Evolutionary conservation across 73 alveolate species (phyloP).

Genomic region (Paramecium bursaria): DNA sequence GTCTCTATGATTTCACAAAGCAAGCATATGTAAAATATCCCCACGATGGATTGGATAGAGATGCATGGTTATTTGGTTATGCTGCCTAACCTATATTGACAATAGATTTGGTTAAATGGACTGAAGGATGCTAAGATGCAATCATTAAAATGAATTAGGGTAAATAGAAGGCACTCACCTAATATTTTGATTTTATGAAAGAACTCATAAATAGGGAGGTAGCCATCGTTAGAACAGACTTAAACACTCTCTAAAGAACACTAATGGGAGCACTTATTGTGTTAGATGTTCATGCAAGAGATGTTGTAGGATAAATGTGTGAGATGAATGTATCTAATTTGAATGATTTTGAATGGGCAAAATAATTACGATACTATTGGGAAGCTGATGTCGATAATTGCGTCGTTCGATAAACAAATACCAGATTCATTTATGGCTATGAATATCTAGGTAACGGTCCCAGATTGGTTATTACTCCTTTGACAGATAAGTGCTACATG

Average conservation of each 20-base stretch:
- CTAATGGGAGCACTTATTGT: conserved; percentile 98
- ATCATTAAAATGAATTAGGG: conserved; percentile 89
- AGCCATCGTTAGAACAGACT: conserved; percentile 94
- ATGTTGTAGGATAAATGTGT: conserved; percentile 94
- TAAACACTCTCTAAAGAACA: conserved; percentile 89
- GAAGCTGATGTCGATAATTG: conserved; percentile 93
- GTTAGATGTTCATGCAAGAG: conserved; percentile 99
- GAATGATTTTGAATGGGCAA: conserved; percentile 97
- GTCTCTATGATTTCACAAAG: conserved; percentile 95
- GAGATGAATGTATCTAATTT: conserved; percentile 81
- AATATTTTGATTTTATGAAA: conserved; percentile 87
- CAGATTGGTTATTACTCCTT: conserved; percentile 97
- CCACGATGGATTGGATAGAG: conserved; percentile 90
- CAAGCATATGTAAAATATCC: conserved; percentile 92
- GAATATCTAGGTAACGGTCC: conserved; percentile 97
- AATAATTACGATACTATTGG: conserved; percentile 94
- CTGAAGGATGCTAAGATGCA: conserved; percentile 95
- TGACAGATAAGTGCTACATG: conserved; percentile 96
- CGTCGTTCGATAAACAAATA: conserved; percentile 94
- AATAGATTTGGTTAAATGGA: conserved; percentile 97
- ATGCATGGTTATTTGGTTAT: conserved; percentile 94
- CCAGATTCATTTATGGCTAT: conserved; percentile 93
- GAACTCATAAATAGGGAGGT: conserved; percentile 83
- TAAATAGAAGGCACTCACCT: conserved; percentile 91
- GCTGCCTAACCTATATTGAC: conserved; percentile 97